Base-by-base conservation (phyloP, 2,329 filamentous ascomycete genomes). In the Arthrobotrys conoides region DNA sequence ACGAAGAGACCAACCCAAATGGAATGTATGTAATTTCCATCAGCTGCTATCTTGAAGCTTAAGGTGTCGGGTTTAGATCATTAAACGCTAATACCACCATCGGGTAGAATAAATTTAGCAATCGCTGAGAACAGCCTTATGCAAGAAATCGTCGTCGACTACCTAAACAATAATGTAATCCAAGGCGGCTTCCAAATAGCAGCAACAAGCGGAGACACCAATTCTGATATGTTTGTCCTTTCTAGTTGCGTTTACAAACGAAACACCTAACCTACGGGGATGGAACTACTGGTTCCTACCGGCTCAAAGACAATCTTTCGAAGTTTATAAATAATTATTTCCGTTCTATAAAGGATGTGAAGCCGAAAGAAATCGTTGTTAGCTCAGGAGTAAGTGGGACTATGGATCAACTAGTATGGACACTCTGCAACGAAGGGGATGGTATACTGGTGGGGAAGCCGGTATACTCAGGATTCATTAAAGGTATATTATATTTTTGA, bases 121-220 rank as follows among this genome's bases (percentile, higher is more conserved):
- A 66, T 80, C n/a, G 75, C 80, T 10, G 79, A 80, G 38, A 80
- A 81, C 33, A 66, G 46, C 18, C 66, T 79, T 24, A 79, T 76
- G 71, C 59, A 71, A 5, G 10, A 64, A 4, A 46, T 64, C 5
- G 51, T 79, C 12, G 36, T 12, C n/a, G 72, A 80, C 20, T 80
- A 57, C 24, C 18, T 80, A 48, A 80, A 80, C 16, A 53, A 80
- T 18, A 80, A 73, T 3, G 79, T 80, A 70, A 49, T 18, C 27
- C 27, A 30, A 30, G n/a, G n/a, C n/a, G n/a, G n/a, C n/a, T 6
- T 30, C 6, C 6, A 30, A 30, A 3, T 30, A 6, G 27, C 27
- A 30, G 3, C 6, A 30, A 3, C 3, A 30, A 30, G 27, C 27
- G 3, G 27, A 30, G 27, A 30, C 6, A 30, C 27, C 6, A 30